Base-by-base conservation (phyloP, 257 asterid species). In the Nicotiana undulata region DNA sequence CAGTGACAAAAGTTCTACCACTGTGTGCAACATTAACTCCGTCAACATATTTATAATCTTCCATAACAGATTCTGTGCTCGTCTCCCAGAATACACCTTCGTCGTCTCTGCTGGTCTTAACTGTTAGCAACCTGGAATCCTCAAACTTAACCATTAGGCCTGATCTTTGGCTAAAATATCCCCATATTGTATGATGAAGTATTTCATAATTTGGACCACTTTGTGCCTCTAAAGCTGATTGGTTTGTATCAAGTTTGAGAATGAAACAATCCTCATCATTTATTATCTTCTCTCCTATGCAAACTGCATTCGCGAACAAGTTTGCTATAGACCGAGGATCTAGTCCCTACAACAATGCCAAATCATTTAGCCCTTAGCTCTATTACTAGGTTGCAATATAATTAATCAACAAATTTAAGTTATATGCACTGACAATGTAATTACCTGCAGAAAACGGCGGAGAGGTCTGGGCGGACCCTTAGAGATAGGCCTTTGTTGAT, bases 161-260 rank as follows among this genome's bases (percentile, higher is more conserved):
- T 5, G 99, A 95, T 83, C 99, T 86, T 88, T 93, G 99, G 89
- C 99, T 93, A 74, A 95, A 95, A 79, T 95, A 93, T 22, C 99
- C 99, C 99, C 99, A 95, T 0, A 95, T 64, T 0, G 99, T 95
- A 87, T 95, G 99, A 86, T 95, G 99, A 61, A 93, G 94, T 70
- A 93, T 92, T 37, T 95, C 99, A 37, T 86, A 90, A 40, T 87
- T 90, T 0, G 95, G 88, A 8, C 92, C 89, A 6, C 95, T 88
- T 53, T 95, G 99, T 3, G 89, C 94, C 81, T 93, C 98, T 15
- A 95, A 85, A 0, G 88, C 86, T 17, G 97, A 68, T 64, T 95
- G 99, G 87, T 89, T 89, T 3, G 98, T 85, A 85, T 93, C 99
- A 6, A 95, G 87, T 87, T 95, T 95, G 9, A 95, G 90, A 40